phyloP scores from a whole-genome alignment of 2,329 filamentous ascomycete species.

The Ceratocystis destructans region DNA sequence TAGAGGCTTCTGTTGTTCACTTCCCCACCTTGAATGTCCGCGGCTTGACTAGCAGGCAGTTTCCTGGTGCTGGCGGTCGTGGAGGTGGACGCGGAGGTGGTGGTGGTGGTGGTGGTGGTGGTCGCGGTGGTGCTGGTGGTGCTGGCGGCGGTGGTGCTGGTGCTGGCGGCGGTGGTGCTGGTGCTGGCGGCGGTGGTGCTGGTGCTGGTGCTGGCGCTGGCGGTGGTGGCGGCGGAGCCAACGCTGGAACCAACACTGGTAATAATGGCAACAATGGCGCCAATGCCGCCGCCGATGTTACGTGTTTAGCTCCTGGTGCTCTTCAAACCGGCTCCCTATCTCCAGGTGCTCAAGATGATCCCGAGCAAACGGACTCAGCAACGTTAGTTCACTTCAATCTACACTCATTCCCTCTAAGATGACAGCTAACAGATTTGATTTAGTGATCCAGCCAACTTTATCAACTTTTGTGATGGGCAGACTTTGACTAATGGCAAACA shows the following conservation, averaged over 20 bases:
- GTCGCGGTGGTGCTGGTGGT: constrained; percentile 14
- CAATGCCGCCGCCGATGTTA: constrained; percentile 24
- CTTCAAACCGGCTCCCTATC: constrained; percentile 37
- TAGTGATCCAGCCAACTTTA: constrained; percentile 46
- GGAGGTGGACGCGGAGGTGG: constrained; percentile 4
- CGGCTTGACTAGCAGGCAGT: constrained; percentile 32
- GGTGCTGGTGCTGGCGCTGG: constrained; percentile 17
- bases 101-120: constrained; percentile 19
- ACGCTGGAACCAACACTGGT: constrained; percentile 22
- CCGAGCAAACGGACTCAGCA: constrained; percentile 38
- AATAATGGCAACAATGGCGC: constrained; percentile 23
- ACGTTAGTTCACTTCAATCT: constrained; percentile 33
- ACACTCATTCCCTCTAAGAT: neutral
- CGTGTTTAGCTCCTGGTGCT: constrained; percentile 31
- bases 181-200: constrained; percentile 15
- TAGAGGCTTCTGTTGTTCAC: constrained; percentile 33
- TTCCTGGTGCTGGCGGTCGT: constrained; percentile 22
- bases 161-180: constrained; percentile 19
- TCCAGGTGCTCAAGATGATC: constrained; percentile 34
- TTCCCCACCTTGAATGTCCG: constrained; percentile 28
- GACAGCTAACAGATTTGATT: constrained; percentile 20
- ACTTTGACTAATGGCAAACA: constrained; percentile 48
- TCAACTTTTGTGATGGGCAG: constrained; percentile 46
- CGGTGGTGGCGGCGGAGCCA: constrained; percentile 21
- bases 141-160: constrained; percentile 18